A percentile compares a stretch with the other conserved stretches of the same genome.
Conservation (phyloP, 345 rosid species). For the Eutrema yunnanense region DNA sequence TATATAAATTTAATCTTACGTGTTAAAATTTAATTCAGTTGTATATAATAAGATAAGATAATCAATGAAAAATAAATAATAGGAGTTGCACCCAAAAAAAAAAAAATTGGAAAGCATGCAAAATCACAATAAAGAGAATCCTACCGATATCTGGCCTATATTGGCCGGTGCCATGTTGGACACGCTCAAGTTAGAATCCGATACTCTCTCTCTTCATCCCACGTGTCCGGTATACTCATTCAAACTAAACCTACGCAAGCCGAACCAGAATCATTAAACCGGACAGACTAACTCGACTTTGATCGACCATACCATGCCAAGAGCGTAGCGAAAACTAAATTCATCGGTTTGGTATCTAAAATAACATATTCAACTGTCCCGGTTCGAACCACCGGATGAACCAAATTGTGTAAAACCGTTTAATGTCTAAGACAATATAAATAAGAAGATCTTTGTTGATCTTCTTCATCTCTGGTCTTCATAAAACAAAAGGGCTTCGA, state of each 20-base stretch:
- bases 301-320: background rate
- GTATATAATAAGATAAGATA: background rate
- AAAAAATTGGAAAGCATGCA: constrained; percentile 4
- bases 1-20: too few relatives aligned
- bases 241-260: background rate
- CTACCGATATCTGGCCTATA: background rate
- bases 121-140: constrained; percentile 22
- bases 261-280: constrained; percentile 15
- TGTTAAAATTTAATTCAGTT: too few relatives aligned
- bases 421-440: background rate
- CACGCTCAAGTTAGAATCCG: constrained; percentile 45
- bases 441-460: constrained; percentile 1
- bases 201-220: constrained; percentile 28
- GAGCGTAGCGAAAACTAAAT: too few relatives aligned
- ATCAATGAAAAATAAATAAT: background rate
- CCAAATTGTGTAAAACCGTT: background rate
- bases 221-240: constrained; percentile 24
- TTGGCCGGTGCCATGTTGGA: constrained; percentile 46
- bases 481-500: background rate
- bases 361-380: background rate
- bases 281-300: background rate
- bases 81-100: too few relatives aligned
- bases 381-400: background rate
- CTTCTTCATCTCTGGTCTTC: background rate
- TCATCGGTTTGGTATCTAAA: background rate